A percentile compares a stretch with the other conserved stretches of the same genome.
These are phyloP conservation scores for Hippophae tibetana DNA, from an alignment of 306 rosid species.

Conservation along the genomic window DNA sequence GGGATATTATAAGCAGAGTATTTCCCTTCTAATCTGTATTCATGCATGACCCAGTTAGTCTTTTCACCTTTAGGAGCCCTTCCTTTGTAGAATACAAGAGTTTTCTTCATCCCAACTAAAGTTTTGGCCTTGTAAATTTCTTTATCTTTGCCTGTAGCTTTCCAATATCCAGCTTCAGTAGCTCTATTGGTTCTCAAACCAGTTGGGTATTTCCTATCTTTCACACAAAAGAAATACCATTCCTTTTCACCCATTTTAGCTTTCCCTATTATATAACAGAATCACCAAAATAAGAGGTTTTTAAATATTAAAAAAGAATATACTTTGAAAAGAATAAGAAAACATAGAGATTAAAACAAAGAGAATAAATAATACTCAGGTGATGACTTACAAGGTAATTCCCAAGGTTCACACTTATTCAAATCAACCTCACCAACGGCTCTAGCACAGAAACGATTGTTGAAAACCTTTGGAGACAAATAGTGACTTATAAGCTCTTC, in stretches of 20 bases:
- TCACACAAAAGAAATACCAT: conserved; percentile 76
- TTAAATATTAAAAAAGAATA: background rate
- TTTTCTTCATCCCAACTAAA: conserved; percentile 85
- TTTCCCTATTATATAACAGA: conserved; percentile 33
- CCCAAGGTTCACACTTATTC: conserved; percentile 92
- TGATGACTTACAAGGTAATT: conserved; percentile 63
- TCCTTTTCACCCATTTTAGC: conserved; percentile 82
- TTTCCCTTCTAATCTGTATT: conserved; percentile 54
- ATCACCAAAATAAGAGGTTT: conserved; percentile 1
- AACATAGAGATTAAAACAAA: background rate
- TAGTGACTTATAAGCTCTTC: conserved; percentile 79
- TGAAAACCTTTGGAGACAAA: conserved; percentile 54
- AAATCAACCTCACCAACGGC: conserved; percentile 78
- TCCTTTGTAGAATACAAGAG: conserved; percentile 80
- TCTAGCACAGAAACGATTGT: conserved; percentile 35
- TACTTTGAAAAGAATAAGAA: background rate
- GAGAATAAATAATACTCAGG: background rate
- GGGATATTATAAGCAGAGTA: conserved; percentile 26
- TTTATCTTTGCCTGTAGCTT: conserved; percentile 89
- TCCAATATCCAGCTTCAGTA: conserved; percentile 81
- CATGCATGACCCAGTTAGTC: conserved; percentile 91
- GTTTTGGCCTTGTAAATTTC: conserved; percentile 43
- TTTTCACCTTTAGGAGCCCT: conserved; percentile 73
- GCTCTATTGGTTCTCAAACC: conserved; percentile 85
- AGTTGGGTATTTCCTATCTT: conserved; percentile 76